A percentile compares a stretch with the other conserved stretches of the same genome.
Evolutionary conservation across 148 eudicot species (phyloP).

Genomic region (Amaranthus cruentus): DNA sequence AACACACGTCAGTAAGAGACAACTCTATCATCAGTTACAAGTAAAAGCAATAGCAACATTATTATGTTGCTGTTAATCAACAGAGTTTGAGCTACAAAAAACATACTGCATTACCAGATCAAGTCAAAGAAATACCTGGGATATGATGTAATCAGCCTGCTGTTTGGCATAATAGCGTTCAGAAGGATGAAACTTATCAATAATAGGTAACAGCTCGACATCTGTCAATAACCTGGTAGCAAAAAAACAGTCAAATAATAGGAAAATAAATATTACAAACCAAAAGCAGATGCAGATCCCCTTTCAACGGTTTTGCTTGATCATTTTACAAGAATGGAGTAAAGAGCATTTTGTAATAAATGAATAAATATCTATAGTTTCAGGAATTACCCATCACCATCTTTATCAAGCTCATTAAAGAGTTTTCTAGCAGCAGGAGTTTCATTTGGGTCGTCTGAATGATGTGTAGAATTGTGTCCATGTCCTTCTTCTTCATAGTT

Average conservation of each 20-base stretch:
- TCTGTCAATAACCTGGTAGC: slow-evolving; percentile 56
- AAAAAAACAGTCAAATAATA: slow-evolving; percentile 7
- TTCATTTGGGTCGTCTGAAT: slow-evolving; percentile 47
- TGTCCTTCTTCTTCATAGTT: slow-evolving; percentile 62
- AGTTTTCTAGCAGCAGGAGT: slow-evolving; percentile 72
- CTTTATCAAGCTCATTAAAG: slow-evolving; percentile 83
- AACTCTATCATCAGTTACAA: not conserved
- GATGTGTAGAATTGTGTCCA: slow-evolving; percentile 43
- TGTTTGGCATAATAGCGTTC: slow-evolving; percentile 91
- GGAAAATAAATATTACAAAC: not conserved
- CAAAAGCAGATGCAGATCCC: not conserved
- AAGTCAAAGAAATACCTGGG: slow-evolving; percentile 55
- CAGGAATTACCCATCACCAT: slow-evolving; percentile 65
- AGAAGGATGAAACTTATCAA: slow-evolving; percentile 87
- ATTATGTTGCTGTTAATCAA: not conserved
- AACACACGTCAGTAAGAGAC: not conserved
- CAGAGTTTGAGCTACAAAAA: not conserved
- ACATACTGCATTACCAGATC: not conserved
- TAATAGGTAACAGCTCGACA: slow-evolving; percentile 68
- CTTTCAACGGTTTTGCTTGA: not conserved
- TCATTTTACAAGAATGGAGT: not conserved
- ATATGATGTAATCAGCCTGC: slow-evolving; percentile 85
- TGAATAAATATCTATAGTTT: not conserved
- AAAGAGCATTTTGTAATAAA: not conserved
- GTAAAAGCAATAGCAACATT: not conserved